A percentile compares a stretch with the other conserved stretches of the same genome.
Evolutionary conservation across 2,329 filamentous ascomycete species (phyloP).

Genomic region (Cryphonectria radicalis): DNA sequence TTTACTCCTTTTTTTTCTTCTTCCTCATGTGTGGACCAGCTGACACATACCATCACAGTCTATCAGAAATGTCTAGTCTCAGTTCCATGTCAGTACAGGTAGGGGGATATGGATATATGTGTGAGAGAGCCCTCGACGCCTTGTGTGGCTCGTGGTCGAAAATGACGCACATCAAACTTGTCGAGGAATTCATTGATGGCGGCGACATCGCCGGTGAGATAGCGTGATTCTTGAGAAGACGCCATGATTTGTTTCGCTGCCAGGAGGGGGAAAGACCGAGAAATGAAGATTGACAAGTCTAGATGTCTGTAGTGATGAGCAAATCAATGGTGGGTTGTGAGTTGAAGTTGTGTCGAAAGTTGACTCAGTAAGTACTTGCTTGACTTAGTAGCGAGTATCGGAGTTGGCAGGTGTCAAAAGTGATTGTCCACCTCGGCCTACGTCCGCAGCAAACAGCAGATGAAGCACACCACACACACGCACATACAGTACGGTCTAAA

Average conservation of each 20-base stretch:
- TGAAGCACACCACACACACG: background rate
- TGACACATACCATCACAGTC: constrained; percentile 85
- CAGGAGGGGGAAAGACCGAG: background rate
- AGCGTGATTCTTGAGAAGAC: constrained; percentile 52
- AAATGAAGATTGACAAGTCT: background rate
- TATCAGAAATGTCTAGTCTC: constrained; percentile 79
- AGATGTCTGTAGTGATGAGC: background rate
- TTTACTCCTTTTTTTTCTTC: too few species aligned
- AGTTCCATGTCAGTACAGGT: constrained; percentile 29
- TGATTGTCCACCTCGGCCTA: background rate
- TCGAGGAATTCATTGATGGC: constrained; percentile 84
- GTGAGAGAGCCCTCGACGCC: background rate
- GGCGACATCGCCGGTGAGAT: constrained; percentile 78
- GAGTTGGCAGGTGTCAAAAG: background rate
- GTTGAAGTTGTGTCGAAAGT: background rate
- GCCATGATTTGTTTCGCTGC: constrained; percentile 10
- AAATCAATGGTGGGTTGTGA: background rate
- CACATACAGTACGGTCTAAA: background rate
- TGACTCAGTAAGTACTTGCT: background rate
- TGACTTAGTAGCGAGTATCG: background rate
- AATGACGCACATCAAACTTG: constrained; percentile 81
- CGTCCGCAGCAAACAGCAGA: background rate
- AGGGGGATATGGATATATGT: background rate
- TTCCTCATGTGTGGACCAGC: background rate
- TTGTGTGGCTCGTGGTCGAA: constrained; percentile 17